Conservation (phyloP, 2,329 filamentous ascomycete genomes). For the Ilyonectria robusta region DNA sequence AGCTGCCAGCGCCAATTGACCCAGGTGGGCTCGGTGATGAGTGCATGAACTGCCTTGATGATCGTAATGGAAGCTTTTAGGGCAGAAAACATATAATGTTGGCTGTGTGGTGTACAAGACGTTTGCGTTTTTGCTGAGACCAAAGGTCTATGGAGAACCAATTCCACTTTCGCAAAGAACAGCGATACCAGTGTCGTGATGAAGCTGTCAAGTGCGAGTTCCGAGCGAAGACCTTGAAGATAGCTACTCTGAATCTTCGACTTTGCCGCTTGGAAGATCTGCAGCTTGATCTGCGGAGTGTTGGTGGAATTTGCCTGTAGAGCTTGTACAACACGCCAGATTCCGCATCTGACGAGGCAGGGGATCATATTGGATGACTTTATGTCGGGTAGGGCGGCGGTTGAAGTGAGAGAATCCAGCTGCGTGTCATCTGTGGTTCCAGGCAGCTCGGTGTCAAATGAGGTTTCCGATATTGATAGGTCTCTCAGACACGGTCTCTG, state of each 20-base stretch:
- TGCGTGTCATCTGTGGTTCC: conserved; percentile 57
- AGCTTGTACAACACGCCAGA: conserved; percentile 43
- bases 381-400: neutral
- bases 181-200: conserved; percentile 41
- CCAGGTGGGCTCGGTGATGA: conserved; percentile 43
- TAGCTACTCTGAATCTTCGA: conserved; percentile 30
- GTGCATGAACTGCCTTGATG: conserved; percentile 40
- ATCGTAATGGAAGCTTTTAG: conserved; percentile 31
- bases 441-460: conserved; percentile 60
- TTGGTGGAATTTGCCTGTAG: conserved; percentile 28
- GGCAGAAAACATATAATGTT: conserved; percentile 6
- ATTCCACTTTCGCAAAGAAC: conserved; percentile 49
- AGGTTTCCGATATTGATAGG: conserved; percentile 35
- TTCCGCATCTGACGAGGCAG: conserved; percentile 45
- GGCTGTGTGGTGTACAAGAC: neutral
- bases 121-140: neutral
- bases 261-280: conserved; percentile 28
- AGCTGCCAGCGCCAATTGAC: conserved; percentile 50
- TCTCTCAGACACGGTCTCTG: conserved; percentile 30
- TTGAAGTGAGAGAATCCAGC: neutral
- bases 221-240: conserved; percentile 25
- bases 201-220: conserved; percentile 33
- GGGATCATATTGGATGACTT: conserved; percentile 32
- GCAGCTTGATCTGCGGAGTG: conserved; percentile 25
- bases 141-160: conserved; percentile 36